Percentiles rank a stretch among this genome's conserved stretches.
These are phyloP conservation scores for Lojkania enalia DNA, from an alignment of 2,329 filamentous ascomycete genomes.

Conservation along the genomic window DNA sequence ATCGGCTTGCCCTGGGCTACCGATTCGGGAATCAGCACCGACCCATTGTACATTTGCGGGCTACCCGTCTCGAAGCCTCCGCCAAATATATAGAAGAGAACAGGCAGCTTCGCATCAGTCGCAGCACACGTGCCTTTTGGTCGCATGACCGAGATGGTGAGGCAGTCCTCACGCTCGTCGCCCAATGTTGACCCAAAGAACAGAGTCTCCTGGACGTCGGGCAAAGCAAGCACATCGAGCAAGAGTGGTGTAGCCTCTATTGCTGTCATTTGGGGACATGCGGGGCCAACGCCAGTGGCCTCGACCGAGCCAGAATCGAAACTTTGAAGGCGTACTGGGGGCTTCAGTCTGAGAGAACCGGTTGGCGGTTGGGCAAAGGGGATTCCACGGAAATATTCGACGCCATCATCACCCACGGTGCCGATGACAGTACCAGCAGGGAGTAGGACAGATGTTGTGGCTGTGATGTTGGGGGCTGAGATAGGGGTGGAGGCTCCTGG, in stretches of 20 bases:
- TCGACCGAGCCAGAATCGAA: constrained; percentile 28
- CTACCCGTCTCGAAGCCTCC: constrained; percentile 52
- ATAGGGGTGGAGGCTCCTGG: too few relatives aligned
- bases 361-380: constrained; percentile 44
- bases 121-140: constrained; percentile 30
- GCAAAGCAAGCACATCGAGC: too few relatives aligned
- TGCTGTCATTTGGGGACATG: constrained; percentile 32
- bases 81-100: constrained; percentile 54
- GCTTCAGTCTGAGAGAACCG: constrained; percentile 38
- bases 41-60: too few relatives aligned
- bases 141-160: constrained; percentile 53
- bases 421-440: too few relatives aligned
- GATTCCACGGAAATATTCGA: constrained; percentile 45
- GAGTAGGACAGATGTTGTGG: too few relatives aligned
- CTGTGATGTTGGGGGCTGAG: too few relatives aligned
- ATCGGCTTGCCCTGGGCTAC: constrained; percentile 35
- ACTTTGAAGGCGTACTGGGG: constrained; percentile 27
- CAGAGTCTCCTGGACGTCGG: constrained; percentile 27
- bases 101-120: constrained; percentile 41
- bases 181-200: constrained; percentile 25
- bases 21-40: too few relatives aligned
- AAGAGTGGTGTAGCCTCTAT: constrained; percentile 24
- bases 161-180: constrained; percentile 56
- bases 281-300: constrained; percentile 29
- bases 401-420: too few relatives aligned